Percentiles rank a stretch among this genome's conserved stretches.
Evolutionary conservation across 345 rosid species (phyloP).

Genomic region (Salix dunnii): DNA sequence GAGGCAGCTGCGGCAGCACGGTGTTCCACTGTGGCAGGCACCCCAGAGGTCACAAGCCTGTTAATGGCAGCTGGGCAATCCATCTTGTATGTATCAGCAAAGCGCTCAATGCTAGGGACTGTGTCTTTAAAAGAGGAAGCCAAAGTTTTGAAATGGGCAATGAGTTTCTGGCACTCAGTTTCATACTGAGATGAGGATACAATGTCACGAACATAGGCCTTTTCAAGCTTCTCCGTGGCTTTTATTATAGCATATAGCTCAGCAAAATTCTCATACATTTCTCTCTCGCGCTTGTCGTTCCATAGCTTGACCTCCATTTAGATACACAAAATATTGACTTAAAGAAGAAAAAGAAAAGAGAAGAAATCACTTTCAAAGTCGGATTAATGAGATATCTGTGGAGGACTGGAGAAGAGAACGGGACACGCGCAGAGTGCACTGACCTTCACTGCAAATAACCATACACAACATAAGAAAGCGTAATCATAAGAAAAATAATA

Average conservation of each 20-base stretch:
- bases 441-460: slow-evolving; percentile 37
- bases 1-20: slow-evolving; percentile 64
- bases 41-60: slow-evolving; percentile 79
- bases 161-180: slow-evolving; percentile 80
- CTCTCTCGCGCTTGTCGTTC: slow-evolving; percentile 96
- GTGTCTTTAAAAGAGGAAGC: slow-evolving; percentile 69
- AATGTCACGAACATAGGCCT: slow-evolving; percentile 79
- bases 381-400: slow-evolving; percentile 8
- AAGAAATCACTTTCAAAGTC: slow-evolving; percentile 91
- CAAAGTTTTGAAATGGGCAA: slow-evolving; percentile 86
- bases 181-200: slow-evolving; percentile 75
- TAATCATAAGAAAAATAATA: background rate
- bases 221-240: slow-evolving; percentile 96
- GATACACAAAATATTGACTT: background rate
- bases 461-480: background rate
- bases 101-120: slow-evolving; percentile 77
- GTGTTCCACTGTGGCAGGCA: slow-evolving; percentile 94
- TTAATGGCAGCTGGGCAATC: slow-evolving; percentile 91
- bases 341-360: slow-evolving; percentile 10
- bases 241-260: slow-evolving; percentile 96
- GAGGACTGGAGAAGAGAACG: slow-evolving; percentile 85
- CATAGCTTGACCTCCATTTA: slow-evolving; percentile 93
- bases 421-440: slow-evolving; percentile 87
- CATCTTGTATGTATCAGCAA: slow-evolving; percentile 92
- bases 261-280: slow-evolving; percentile 91